These are phyloP conservation scores for Trichosporon ovoides DNA, from an alignment of 1,284 basidiomycete species.

Conservation along the genomic window DNA sequence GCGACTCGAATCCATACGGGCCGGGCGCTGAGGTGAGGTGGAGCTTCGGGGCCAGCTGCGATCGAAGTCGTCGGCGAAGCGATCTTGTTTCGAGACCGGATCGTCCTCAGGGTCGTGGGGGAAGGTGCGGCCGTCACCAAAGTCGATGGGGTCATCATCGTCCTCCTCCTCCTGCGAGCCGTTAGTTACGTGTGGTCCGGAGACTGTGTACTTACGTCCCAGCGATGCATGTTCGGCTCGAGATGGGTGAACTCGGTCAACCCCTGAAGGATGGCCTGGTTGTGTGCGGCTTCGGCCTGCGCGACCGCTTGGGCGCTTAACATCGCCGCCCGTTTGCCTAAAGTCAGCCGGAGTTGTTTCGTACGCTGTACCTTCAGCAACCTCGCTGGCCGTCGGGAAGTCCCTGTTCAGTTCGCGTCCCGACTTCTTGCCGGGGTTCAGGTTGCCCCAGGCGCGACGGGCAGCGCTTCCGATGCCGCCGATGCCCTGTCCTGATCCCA, in stretches of 20 bases:
- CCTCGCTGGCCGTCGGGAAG: slow-evolving; percentile 90
- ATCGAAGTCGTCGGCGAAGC: slow-evolving; percentile 72
- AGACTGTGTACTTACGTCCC: slow-evolving; percentile 66
- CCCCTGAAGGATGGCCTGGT: slow-evolving; percentile 56
- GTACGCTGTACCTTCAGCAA: slow-evolving; percentile 62
- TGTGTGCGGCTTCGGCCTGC: slow-evolving; percentile 53
- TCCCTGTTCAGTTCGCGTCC: slow-evolving; percentile 33
- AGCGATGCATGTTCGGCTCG: slow-evolving; percentile 86
- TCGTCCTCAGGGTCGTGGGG: slow-evolving; percentile 30
- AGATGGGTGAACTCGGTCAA: slow-evolving; percentile 86
- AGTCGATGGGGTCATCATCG: slow-evolving; percentile 84
- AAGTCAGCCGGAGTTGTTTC: not conserved
- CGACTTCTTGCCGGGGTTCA: slow-evolving; percentile 3
- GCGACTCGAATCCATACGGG: slow-evolving; percentile 36
- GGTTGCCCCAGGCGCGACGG: slow-evolving; percentile 24
- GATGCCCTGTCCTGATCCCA: slow-evolving; percentile 33
- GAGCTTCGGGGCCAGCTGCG: slow-evolving; percentile 73
- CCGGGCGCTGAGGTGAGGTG: slow-evolving; percentile 10
- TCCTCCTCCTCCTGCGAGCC: slow-evolving; percentile 73
- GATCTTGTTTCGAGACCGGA: slow-evolving; percentile 42
- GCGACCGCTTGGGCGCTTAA: slow-evolving; percentile 39
- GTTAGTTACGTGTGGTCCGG: not conserved
- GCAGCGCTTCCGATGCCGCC: slow-evolving; percentile 24
- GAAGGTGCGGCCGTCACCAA: slow-evolving; percentile 80
- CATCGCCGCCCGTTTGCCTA: slow-evolving; percentile 38